Base-by-base conservation (phyloP, 768 basidiomycete genomes). In the Trametes coccinea region DNA sequence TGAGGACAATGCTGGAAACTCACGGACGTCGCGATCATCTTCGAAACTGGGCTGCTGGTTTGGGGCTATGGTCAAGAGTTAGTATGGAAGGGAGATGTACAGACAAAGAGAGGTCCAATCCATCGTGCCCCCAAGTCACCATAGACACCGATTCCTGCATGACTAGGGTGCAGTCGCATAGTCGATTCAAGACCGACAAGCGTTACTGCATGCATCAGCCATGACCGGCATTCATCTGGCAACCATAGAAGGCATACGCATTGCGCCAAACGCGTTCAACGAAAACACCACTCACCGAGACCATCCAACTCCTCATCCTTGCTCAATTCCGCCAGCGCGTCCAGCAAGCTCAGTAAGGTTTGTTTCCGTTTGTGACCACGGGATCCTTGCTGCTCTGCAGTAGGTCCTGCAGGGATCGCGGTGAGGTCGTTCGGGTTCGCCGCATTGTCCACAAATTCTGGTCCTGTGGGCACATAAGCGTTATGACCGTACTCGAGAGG, bases 21-120 rank as follows among this genome's bases (percentile, higher is more conserved):
- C 70, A 89, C 88, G 84, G 63, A 84, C 82, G 64, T 86, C 87
- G 66, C 75, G 77, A 64, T 87, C 86, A 58, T 88, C 86, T 67
- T 89, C 86, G 50, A 84, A 82, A 60, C 74, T 82, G 0, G 82
- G 80, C 48, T 75, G 69, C 55, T 79, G 77, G 49, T 68, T 74
- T 41, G 73, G 70, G 47, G 71, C 81, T 79, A 63, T 39, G 43
- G n/a, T 17, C 29, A 9, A 37, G n/a, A 29, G 34, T 53, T 16
- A 53, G 52, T 22, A 49, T 10, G 13, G 27, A 14, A 33, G 2
- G 11, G 6, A 5, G 34, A 37, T 37, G 34, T 11, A 37, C 11
- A 5, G 5, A 11, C 6, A 37, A 37, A 6, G 34, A 11, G 34
- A 22, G 22, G 22, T 22, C 22, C 22, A 22, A 22, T 22, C 22